Evolutionary conservation across 148 eudicot genomes (phyloP).

Genomic region (Rheum nobile): DNA sequence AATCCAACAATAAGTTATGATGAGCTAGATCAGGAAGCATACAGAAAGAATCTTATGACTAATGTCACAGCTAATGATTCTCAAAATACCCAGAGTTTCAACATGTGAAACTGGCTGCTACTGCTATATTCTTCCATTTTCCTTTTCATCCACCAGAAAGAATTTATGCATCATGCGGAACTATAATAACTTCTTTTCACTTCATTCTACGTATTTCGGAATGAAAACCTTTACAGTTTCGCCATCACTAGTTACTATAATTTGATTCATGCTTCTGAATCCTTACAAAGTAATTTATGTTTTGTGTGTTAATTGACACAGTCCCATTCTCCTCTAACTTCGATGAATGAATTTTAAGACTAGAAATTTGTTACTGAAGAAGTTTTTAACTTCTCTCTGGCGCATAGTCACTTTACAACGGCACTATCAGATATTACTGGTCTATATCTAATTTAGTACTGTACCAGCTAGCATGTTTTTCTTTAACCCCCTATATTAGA

Average conservation of each 20-base stretch:
- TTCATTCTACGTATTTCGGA: not conserved
- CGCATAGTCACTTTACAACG: not conserved
- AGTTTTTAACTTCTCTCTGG: not conserved
- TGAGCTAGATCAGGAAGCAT: slow-evolving; percentile 1
- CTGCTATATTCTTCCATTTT: not conserved
- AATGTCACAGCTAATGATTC: not conserved
- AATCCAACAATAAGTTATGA: not conserved
- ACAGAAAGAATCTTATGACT: not conserved
- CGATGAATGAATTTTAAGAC: not conserved
- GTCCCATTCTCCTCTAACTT: not conserved
- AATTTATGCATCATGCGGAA: not conserved
- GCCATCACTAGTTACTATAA: not conserved
- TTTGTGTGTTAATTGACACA: not conserved
- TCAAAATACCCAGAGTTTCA: not conserved
- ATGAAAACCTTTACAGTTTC: not conserved
- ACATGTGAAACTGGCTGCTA: not conserved
- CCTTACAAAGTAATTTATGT: not conserved
- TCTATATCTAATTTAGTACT: not conserved
- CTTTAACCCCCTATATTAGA: not conserved
- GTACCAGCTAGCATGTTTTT: not conserved
- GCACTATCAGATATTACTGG: not conserved
- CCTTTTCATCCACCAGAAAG: not conserved
- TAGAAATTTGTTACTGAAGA: not conserved
- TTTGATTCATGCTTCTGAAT: not conserved
- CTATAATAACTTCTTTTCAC: not conserved